Evolutionary conservation across 805 yeast genomes (phyloP), one percentile per base, ranked within the genome.

Genomic region (Kuraishia capsulata): DNA sequence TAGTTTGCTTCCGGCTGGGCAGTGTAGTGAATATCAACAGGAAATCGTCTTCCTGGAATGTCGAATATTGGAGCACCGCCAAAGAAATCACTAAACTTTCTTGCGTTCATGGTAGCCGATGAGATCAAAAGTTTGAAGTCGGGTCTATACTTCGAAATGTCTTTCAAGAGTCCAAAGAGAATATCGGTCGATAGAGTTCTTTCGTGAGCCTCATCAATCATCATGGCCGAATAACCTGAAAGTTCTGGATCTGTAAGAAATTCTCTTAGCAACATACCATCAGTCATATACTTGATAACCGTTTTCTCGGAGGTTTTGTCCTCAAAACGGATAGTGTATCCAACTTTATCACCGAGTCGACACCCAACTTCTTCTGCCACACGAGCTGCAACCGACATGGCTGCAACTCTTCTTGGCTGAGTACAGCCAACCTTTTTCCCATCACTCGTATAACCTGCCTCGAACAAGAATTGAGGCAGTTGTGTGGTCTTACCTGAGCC

Each of bases 121-220:
- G 97, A 88, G 21, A 92, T 81, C 16, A 92, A 64, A 4, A 92
- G 51, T 47, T 78, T 77, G 39, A 92, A 62, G 43, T 84, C 94
- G 0, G 80, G 73, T 39, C 97, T 64, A 31, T 74, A 58, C 18
- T 62, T 63, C 2, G 73, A 54, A 0, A 87, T 72, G 43, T 81
- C 84, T 46, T 90, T 90, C 24, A 90, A 59, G 28, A 92, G 62
- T 1, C 96, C 95, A 37, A 90, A 64, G 6, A 90, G 53, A 3
- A 75, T 65, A 59, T 90, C 98, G 0, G 97, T 90, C n/a, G 90
- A 80, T 30, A 90, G 65, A 0, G 97, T 92, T 41, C 98, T 70
- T 56, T 92, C 98, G 54, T 92, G 98, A 0, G 98, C 98, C 59
- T 90, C 98, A 60, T 90, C 98, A 35, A 90, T 80, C 82, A 90